Conservation (phyloP, 495 filamentous ascomycete genomes). For the Penicillium macrosclerotiorum region DNA sequence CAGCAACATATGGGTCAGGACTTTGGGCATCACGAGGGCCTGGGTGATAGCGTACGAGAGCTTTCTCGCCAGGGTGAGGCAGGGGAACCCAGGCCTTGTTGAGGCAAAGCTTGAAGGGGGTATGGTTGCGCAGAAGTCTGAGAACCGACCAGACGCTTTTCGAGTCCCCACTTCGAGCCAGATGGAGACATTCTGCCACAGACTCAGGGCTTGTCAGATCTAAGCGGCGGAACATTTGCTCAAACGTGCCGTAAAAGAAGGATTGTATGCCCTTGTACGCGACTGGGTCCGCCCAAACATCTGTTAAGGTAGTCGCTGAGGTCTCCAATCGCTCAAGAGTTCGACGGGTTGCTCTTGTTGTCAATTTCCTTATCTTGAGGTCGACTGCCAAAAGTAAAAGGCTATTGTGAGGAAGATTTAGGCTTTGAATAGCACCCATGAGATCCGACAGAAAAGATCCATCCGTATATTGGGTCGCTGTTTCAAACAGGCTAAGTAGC, state of each 20-base stretch:
- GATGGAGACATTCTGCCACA: slow-evolving; percentile 25
- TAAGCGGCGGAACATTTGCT: slow-evolving; percentile 31
- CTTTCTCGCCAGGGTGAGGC: slow-evolving; percentile 29
- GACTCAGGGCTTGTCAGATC: slow-evolving; percentile 35
- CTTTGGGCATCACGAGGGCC: slow-evolving; percentile 14
- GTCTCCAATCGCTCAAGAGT: slow-evolving; percentile 33
- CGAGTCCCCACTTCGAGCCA: slow-evolving; percentile 36
- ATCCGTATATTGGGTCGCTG: neutral
- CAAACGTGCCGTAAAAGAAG: slow-evolving; percentile 28
- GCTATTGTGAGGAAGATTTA: slow-evolving; percentile 34
- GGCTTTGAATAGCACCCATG: slow-evolving; percentile 27
- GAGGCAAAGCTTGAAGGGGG: slow-evolving; percentile 38
- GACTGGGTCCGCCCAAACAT: slow-evolving; percentile 29
- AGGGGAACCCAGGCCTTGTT: slow-evolving; percentile 31
- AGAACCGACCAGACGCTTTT: slow-evolving; percentile 31
- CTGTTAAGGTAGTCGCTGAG: slow-evolving; percentile 22
- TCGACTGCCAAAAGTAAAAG: slow-evolving; percentile 30
- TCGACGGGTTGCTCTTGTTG: slow-evolving; percentile 22
- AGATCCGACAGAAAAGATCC: slow-evolving; percentile 30
- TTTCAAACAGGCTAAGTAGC: slow-evolving; percentile 34
- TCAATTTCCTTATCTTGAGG: slow-evolving; percentile 22
- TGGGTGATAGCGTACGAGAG: slow-evolving; percentile 31
- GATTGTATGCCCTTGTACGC: slow-evolving; percentile 24
- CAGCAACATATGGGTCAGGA: slow-evolving; percentile 37
- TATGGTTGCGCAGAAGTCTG: slow-evolving; percentile 37